Base-by-base conservation (phyloP, 208 protist species). In the Leishmania arabica region DNA sequence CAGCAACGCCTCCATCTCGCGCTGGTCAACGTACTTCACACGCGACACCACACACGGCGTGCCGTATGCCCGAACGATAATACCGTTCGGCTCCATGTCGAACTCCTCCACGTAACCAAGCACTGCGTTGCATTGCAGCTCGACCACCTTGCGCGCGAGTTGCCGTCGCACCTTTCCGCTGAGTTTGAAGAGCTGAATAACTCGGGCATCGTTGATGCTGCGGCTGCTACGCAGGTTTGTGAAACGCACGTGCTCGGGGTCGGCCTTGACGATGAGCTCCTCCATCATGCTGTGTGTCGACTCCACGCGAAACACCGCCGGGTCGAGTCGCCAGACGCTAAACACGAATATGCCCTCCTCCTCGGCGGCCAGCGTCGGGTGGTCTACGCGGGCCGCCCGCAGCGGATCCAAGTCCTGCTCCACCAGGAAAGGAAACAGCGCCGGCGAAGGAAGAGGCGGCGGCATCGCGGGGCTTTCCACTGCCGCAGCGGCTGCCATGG, bases 41-140 rank as follows among this genome's bases (percentile, higher is more conserved):
- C 82, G 69, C 34, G 92, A 95, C n/a, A 98, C 75, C 3, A 98
- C 89, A 72, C 94, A 97, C 37, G 93, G 93, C 8, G 95, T 98
- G n/a, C 95, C 95, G 83, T 97, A 98, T 2, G 94, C 95, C 17
- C 95, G 91, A 27, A 97, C 93, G 76, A 98, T 94, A 85, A 98
- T 97, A 60, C 94, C 91, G 77, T 92, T 94, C 19, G 88, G 84
- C 84, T 98, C 95, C 82, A 98, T 95, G 79, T 98, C 95, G 78
- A 96, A 98, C 80, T 91, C 86, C 80, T 98, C 93, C 73, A 89
- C 87, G 85, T 96, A 97, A n/a, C 95, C 95, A 45, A 98, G 81
- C 40, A 98, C 93, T 17, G 93, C 94, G 74, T 98, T 98, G 86
- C 95, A 98, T 27, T 92, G 89, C 77, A 96, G 88, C 77, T 97